phyloP scores from a whole-genome alignment of 2,329 filamentous ascomycete genomes.

The Kalmusia sp. region DNA sequence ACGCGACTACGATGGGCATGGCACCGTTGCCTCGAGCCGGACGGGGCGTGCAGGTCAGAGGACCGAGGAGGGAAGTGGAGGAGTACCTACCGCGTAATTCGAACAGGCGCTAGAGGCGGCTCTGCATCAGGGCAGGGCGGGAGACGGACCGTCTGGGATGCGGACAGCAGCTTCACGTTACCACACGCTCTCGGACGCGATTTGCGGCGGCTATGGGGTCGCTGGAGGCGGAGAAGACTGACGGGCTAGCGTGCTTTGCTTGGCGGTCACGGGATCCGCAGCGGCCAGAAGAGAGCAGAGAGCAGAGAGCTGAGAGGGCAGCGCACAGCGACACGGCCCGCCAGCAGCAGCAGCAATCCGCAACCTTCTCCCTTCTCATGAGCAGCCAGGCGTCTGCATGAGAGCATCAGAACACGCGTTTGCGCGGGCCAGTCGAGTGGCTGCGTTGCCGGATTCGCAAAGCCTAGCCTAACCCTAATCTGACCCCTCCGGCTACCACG shows the following conservation, averaged over 20 bases:
- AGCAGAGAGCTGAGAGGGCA: background rate
- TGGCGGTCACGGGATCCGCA: conserved; percentile 13
- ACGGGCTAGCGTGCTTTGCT: too few species aligned
- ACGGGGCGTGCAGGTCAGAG: conserved; percentile 6
- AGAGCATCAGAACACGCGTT: conserved; percentile 26
- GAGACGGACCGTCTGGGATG: conserved; percentile 32
- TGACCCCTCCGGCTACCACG: conserved; percentile 25
- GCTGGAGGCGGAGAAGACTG: conserved; percentile 32
- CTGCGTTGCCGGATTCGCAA: conserved; percentile 44
- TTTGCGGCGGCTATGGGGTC: conserved; percentile 33
- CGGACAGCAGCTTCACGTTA: conserved; percentile 40
- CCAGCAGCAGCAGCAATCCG: conserved; percentile 8
- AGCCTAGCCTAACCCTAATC: conserved; percentile 44
- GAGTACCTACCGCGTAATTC: conserved; percentile 32
- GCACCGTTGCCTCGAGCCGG: conserved; percentile 22
- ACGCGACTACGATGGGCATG: conserved; percentile 29
- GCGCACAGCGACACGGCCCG: background rate
- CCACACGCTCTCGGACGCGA: conserved; percentile 43
- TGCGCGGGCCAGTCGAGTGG: conserved; percentile 43
- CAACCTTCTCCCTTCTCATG: background rate
- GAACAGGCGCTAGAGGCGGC: conserved; percentile 30
- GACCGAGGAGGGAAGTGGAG: conserved; percentile 16
- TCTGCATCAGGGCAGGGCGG: conserved; percentile 39
- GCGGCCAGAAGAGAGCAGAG: background rate
- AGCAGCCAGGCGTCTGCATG: conserved; percentile 22